A percentile compares a stretch with the other conserved stretches of the same genome.
phyloP scores from a whole-genome alignment of 2,329 filamentous ascomycete species.

The Scorias spongiosa region DNA sequence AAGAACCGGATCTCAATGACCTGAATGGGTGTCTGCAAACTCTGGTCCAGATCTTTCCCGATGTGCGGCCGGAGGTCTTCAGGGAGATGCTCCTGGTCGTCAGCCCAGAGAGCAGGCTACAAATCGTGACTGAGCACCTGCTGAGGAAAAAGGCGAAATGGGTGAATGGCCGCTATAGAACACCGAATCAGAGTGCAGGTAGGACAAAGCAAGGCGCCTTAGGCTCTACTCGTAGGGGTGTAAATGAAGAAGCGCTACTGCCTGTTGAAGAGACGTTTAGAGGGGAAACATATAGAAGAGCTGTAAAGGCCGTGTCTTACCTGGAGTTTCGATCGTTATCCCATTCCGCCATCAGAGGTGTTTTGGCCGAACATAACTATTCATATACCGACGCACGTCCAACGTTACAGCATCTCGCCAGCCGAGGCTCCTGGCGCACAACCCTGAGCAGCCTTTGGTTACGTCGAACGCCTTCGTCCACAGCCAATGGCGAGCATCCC shows the following conservation, averaged over 20 bases:
- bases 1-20: slow-evolving; percentile 48
- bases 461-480: slow-evolving; percentile 41
- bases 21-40: slow-evolving; percentile 55
- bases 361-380: slow-evolving; percentile 67
- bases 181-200: slow-evolving; percentile 2
- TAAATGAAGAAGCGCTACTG: slow-evolving; percentile 23
- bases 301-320: slow-evolving; percentile 52
- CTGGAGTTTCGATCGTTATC: slow-evolving; percentile 64
- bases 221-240: neutral
- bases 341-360: slow-evolving; percentile 58
- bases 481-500: slow-evolving; percentile 38
- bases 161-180: slow-evolving; percentile 49
- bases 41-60: slow-evolving; percentile 59
- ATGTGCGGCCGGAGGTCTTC: slow-evolving; percentile 70
- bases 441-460: slow-evolving; percentile 57
- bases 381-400: slow-evolving; percentile 58
- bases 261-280: slow-evolving; percentile 52
- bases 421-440: slow-evolving; percentile 58
- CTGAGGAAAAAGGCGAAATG: slow-evolving; percentile 56
- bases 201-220: neutral
- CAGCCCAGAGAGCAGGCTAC: slow-evolving; percentile 59
- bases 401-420: slow-evolving; percentile 52
- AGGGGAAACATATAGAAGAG: slow-evolving; percentile 49
- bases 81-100: slow-evolving; percentile 65
- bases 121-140: slow-evolving; percentile 61